Base-by-base conservation (phyloP, 2,329 filamentous ascomycete genomes). In the Fusarium graminum region DNA sequence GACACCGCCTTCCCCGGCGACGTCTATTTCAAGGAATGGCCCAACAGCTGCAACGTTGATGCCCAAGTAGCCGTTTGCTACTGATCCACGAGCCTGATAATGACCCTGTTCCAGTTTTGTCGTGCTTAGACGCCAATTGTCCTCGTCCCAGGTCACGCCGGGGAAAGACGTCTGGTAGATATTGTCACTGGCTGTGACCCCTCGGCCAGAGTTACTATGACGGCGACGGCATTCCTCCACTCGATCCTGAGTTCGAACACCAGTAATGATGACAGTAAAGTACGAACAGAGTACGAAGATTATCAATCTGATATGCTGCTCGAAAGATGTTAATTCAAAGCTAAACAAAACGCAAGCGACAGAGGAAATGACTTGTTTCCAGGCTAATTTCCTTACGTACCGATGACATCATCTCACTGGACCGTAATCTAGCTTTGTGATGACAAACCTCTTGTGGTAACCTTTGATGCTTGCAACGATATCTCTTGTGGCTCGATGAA, bases 41-140 rank as follows among this genome's bases (percentile, higher is more conserved):
- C 54, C 54, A 8, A 26, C 19, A 5, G 54, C 54, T 0, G 54
- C 50, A 2, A 57, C 40, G 11, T 57, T 57, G 32, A 57, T 57
- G 3, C 54, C 54, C 11, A 57, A 10, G 12, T 57, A 57, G 26
- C 54, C 54, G 4, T 57, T 57, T 12, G 54, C 50, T n/a, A 55
- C 32, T 2, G 54, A 57, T 0, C 54, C 54, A 2, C 54, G 54
- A 11, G 50, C 12, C 6, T 57, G 54, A 7, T 57, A 57, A 5
- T 39, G 54, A 5, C 54, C 50, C 12, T 57, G 54, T 4, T 57
- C 16, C 1, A 57, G 32, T 0, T 39, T 17, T 0, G 54, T 55
- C 8, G 54, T 57, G 4, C 19, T 39, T 1, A 57, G 50, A 19
- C 38, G 39, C 54, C 54, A 57, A 40, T 57, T 55, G 2, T 44